phyloP scores from a whole-genome alignment of 2,329 filamentous ascomycete species.

The Phialocephala sp. region DNA sequence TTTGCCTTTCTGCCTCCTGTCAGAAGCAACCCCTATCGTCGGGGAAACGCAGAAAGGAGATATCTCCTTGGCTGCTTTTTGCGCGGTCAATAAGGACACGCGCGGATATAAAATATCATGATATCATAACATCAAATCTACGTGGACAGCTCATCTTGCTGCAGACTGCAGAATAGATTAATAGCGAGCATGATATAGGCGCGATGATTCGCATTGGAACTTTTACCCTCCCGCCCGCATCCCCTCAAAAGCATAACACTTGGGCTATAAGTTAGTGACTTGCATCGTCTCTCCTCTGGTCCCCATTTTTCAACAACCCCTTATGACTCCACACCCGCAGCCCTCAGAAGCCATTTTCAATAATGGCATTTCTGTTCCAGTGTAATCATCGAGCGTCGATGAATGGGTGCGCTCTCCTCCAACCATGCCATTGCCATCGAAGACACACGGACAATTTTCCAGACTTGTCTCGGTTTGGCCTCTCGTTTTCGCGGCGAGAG shows the following conservation, averaged over 20 bases:
- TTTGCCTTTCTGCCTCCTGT: slow-evolving; percentile 2
- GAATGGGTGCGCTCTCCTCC: slow-evolving; percentile 10
- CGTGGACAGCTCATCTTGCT: slow-evolving; percentile 18
- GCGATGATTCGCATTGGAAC: slow-evolving; percentile 11
- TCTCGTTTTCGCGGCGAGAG: slow-evolving; percentile 17
- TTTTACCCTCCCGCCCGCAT: not conserved
- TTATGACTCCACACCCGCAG: slow-evolving; percentile 14
- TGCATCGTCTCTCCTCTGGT: not conserved
- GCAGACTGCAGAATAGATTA: slow-evolving; percentile 25
- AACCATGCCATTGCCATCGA: slow-evolving; percentile 22
- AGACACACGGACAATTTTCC: slow-evolving; percentile 12
- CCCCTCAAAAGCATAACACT: slow-evolving; percentile 17
- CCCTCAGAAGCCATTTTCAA: slow-evolving; percentile 16
- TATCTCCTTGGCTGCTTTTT: not conserved
- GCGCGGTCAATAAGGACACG: not conserved
- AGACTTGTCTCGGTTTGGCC: slow-evolving; percentile 39
- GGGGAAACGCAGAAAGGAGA: not conserved
- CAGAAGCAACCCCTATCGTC: slow-evolving; percentile 8
- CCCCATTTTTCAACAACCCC: slow-evolving; percentile 7
- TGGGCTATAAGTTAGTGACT: slow-evolving; percentile 3
- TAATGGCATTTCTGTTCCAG: slow-evolving; percentile 12
- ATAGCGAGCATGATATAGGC: slow-evolving; percentile 24
- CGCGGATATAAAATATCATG: not conserved
- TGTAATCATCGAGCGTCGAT: not conserved
- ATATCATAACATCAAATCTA: not conserved